These are phyloP conservation scores for Clathrospora elynae DNA, from an alignment of 2,329 filamentous ascomycete species.

Conservation along the genomic window DNA sequence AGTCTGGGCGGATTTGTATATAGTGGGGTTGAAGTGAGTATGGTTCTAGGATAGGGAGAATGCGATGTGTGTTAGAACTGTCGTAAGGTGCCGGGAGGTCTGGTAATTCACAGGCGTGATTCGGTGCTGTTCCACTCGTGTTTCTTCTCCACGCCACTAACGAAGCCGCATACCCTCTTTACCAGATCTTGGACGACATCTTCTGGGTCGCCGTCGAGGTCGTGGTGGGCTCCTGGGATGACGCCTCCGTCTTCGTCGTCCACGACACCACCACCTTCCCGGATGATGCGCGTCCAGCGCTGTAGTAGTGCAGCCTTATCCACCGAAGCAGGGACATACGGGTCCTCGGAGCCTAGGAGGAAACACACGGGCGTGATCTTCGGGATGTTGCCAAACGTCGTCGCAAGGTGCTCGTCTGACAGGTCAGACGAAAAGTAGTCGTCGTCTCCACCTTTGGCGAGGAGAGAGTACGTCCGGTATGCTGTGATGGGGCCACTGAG, in stretches of 20 bases:
- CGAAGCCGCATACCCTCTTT: constrained; percentile 57
- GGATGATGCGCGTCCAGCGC: constrained; percentile 59
- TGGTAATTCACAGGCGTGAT: constrained; percentile 12
- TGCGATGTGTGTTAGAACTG: too few species aligned
- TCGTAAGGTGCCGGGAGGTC: too few species aligned
- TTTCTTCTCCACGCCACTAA: constrained; percentile 36
- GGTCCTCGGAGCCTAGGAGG: constrained; percentile 68
- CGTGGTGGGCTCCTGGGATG: constrained; percentile 58
- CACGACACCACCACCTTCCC: constrained; percentile 52
- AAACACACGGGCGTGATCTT: constrained; percentile 62
- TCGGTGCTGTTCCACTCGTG: constrained; percentile 5
- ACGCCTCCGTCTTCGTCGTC: constrained; percentile 58
- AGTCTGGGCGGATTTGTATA: too few species aligned
- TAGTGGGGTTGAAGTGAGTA: too few species aligned
- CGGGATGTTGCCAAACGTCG: constrained; percentile 69
- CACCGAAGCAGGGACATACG: constrained; percentile 64
- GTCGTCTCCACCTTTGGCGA: constrained; percentile 69
- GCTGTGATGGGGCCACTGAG: constrained; percentile 58
- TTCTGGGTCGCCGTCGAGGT: constrained; percentile 54
- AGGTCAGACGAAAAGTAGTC: constrained; percentile 88
- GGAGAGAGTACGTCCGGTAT: constrained; percentile 63
- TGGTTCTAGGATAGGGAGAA: too few species aligned
- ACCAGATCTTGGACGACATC: constrained; percentile 57
- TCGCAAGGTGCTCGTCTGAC: constrained; percentile 59
- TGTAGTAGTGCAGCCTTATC: constrained; percentile 64